Evolutionary conservation across 1,139 yeast genomes (phyloP), one percentile per base, ranked within the genome.

Genomic region (Geotrichum siamense): DNA sequence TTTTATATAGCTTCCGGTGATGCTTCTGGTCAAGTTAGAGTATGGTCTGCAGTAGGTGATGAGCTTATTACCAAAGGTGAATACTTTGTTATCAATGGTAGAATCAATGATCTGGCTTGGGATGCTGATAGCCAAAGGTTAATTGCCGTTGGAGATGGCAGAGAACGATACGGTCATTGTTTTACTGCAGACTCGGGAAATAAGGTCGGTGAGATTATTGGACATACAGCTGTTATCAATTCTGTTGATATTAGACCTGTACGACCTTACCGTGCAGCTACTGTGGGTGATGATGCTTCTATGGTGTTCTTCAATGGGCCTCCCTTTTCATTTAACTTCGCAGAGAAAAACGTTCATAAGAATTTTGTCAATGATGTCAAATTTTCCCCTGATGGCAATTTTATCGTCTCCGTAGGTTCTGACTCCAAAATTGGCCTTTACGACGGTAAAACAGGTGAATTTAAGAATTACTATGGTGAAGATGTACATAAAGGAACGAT

Each of bases 141-240:
- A 45, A 84, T 93, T 59, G 96, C 96, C 1, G 97, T 89, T 9
- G 99, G 99, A 43, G 82, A 84, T 55, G 97, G 98, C 39, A 82
- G 82, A 56, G 96, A 89, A 56, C 75, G 82, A 52, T 87, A 78
- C 58, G 98, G 97, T 2, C 96, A 84, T 55, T 89, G 94, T 51
- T 86, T 91, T 59, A 78, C 95, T 5, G 83, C 84, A 75, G 99
- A 91, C 60, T 75, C 94, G 1, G 98, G 98, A 47, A 91, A 91
- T 63, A 78, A 96, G 9, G 80, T 91, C 38, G 99, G 98, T 44
- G 97, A 91, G 61, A 82, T 93, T 54, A 80, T 87, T 46, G 99
- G 98, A 25, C 98, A 91, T 61, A 75, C 94, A n/a, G 79, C 83
- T 32, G 75, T 77, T 33, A 77, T 89, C 59, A 86, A 83, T 58